Percentiles rank a stretch among this genome's conserved stretches.
phyloP scores from a whole-genome alignment of 257 asterid species.

The Henckelia pumila region DNA sequence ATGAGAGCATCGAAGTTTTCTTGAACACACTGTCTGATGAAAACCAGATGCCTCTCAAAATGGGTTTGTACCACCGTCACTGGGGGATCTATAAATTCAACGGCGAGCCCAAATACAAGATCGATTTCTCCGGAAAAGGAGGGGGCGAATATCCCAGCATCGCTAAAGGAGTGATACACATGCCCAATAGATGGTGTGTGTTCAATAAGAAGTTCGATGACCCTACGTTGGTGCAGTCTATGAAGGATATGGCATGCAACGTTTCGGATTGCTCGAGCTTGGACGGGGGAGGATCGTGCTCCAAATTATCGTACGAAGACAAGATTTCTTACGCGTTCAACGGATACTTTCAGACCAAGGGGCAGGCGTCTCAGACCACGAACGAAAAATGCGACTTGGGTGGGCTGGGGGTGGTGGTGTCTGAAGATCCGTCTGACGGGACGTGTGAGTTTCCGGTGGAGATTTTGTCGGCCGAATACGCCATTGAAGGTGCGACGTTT shows the following conservation, averaged over 20 bases:
- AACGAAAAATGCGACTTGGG: conserved; percentile 28
- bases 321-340: conserved; percentile 57
- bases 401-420: conserved; percentile 34
- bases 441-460: conserved; percentile 28
- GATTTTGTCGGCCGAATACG: conserved; percentile 20
- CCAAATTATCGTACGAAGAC: conserved; percentile 12
- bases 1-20: conserved; percentile 30
- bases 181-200: conserved; percentile 46
- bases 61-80: conserved; percentile 40
- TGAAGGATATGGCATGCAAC: conserved; percentile 20
- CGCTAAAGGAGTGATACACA: conserved; percentile 36
- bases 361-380: conserved; percentile 25
- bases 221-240: background rate
- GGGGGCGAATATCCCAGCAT: conserved; percentile 29
- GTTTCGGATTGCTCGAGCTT: conserved; percentile 39
- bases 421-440: conserved; percentile 30
- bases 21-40: conserved; percentile 48
- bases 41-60: conserved; percentile 9
- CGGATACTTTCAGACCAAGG: conserved; percentile 34
- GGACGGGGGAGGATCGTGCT: conserved; percentile 43
- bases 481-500: background rate
- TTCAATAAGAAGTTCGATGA: conserved; percentile 11
- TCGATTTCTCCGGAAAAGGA: conserved; percentile 47
- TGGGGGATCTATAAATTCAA: conserved; percentile 54
- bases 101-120: conserved; percentile 54